A percentile compares a stretch with the other conserved stretches of the same genome.
Evolutionary conservation across 2,329 filamentous ascomycete genomes (phyloP).

Genomic region (Pseudogymnoascus sp.): DNA sequence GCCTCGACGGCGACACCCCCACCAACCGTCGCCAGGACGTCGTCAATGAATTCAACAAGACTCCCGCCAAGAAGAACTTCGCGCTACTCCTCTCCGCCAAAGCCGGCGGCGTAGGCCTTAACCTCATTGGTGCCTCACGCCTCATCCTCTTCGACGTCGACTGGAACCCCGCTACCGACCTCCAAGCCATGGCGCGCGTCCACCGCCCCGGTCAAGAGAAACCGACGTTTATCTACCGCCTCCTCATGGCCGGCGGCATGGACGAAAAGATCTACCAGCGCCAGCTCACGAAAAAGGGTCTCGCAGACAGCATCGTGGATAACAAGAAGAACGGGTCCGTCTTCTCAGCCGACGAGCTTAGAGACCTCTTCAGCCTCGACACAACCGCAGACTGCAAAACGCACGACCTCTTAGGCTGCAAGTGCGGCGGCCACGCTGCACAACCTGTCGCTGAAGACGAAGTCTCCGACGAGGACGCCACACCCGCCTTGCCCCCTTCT

Average conservation of each 20-base stretch:
- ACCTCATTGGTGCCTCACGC: slow-evolving; percentile 62
- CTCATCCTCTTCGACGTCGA: slow-evolving; percentile 66
- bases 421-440: slow-evolving; percentile 48
- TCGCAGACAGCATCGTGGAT: slow-evolving; percentile 65
- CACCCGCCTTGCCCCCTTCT: neutral
- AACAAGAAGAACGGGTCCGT: slow-evolving; percentile 50
- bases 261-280: slow-evolving; percentile 71
- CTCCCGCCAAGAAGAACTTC: slow-evolving; percentile 47
- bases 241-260: slow-evolving; percentile 59
- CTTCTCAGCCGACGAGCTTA: slow-evolving; percentile 58
- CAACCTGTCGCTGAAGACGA: slow-evolving; percentile 15
- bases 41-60: slow-evolving; percentile 62
- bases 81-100: slow-evolving; percentile 67
- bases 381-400: slow-evolving; percentile 55
- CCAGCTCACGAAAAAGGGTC: slow-evolving; percentile 61
- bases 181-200: slow-evolving; percentile 68
- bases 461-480: slow-evolving; percentile 11
- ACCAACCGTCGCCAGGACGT: slow-evolving; percentile 55
- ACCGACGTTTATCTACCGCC: slow-evolving; percentile 60
- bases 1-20: slow-evolving; percentile 61
- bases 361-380: slow-evolving; percentile 59
- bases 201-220: slow-evolving; percentile 64
- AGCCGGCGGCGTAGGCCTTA: slow-evolving; percentile 61
- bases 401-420: slow-evolving; percentile 57
- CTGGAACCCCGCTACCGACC: slow-evolving; percentile 67